Base-by-base conservation (phyloP, 805 yeast genomes). In the Candida manassasensis region DNA sequence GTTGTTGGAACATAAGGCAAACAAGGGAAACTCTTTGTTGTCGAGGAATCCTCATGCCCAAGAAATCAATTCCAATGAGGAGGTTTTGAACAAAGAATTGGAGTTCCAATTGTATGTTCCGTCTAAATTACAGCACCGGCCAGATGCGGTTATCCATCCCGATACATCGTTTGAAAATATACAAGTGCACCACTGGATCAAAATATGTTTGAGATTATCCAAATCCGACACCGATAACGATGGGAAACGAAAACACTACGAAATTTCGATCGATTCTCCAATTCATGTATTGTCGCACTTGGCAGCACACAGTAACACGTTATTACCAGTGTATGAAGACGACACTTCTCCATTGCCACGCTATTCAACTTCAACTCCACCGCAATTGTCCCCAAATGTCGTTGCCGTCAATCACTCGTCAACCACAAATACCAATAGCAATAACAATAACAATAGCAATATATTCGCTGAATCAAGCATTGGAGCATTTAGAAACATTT, bases 181-280 rank as follows among this genome's bases (percentile, higher is more conserved):
- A 42, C 89, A 87, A 60, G 73, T 93, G 5, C 90, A 85, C 50
- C 99, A 93, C 61, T 93, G 98, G 97, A 79, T 93, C 49, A 93
- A 93, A 60, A 73, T 93, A 11, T 83, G 95, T 43, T 61, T 93
- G 35, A 65, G 97, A 34, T 67, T 93, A 26, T 84, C 95, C 4
- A 76, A 73, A 45, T 52, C 69, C n/a, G 79, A 83, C 29, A 74
- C 79, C 2, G 67, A 69, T 2, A 60, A 64, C 29, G 57, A 63
- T 3, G 68, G 48, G 12, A 85, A 85, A 52, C 68, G 95, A 30
- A 93, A 89, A 54, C 97, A 88, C 53, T 93, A 84, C 54, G 99
- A 93, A 62, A 84, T 93, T 29, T 80, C 87, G 39, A 90, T 93
- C 38, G 99, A 93, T 58, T 85, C 96, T 2, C 98, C 98, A 3